Conservation (phyloP, 1,284 basidiomycete genomes). For the Ganoderma lingzhi region DNA sequence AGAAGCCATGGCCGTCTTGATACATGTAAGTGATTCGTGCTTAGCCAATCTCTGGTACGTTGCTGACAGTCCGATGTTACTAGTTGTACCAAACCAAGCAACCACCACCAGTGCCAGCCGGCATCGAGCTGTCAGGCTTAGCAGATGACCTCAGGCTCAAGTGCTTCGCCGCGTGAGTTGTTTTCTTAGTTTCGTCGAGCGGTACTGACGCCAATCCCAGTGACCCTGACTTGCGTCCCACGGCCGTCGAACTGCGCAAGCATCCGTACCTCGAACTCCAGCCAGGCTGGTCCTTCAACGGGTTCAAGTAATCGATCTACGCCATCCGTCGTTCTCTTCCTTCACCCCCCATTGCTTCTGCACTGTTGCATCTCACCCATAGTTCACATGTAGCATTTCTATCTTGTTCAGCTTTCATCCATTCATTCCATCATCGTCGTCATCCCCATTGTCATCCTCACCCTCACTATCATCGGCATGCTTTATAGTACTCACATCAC, state of each 20-base stretch:
- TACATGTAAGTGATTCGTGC: slow-evolving; percentile 69
- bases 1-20: slow-evolving; percentile 92
- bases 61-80: slow-evolving; percentile 15
- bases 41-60: neutral
- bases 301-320: slow-evolving; percentile 48
- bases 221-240: slow-evolving; percentile 88
- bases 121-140: slow-evolving; percentile 76
- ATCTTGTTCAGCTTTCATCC: slow-evolving; percentile 21
- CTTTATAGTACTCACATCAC: slow-evolving; percentile 31
- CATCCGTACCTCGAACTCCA: slow-evolving; percentile 88
- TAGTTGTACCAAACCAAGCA: slow-evolving; percentile 85
- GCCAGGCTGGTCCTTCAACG: slow-evolving; percentile 81
- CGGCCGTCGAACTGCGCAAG: slow-evolving; percentile 81
- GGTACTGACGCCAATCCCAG: slow-evolving; percentile 47
- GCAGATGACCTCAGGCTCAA: slow-evolving; percentile 89
- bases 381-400: slow-evolving; percentile 16
- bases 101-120: slow-evolving; percentile 90
- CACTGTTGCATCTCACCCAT: slow-evolving; percentile 15
- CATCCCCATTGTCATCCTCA: slow-evolving; percentile 3
- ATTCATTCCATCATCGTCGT: slow-evolving; percentile 1
- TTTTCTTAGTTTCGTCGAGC: neutral
- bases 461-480: slow-evolving; percentile 23
- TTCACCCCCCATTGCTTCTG: slow-evolving; percentile 8
- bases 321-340: neutral
- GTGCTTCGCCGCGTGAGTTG: slow-evolving; percentile 88